These are phyloP conservation scores for Leccinum pachyderme DNA, from an alignment of 1,284 basidiomycete genomes.

Conservation along the genomic window DNA sequence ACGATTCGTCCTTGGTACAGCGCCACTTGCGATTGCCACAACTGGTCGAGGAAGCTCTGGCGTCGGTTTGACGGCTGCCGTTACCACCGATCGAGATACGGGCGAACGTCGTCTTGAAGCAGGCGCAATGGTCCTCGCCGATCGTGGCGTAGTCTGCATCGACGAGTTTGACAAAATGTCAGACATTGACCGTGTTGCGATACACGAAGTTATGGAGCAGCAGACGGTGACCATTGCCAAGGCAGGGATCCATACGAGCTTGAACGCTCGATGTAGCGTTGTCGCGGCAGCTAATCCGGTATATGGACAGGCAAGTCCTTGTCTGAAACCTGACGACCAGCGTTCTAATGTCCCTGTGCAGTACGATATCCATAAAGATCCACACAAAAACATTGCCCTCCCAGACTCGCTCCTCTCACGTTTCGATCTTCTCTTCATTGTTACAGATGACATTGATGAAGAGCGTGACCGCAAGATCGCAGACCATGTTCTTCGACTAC, in stretches of 20 bases:
- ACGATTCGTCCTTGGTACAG: conserved; percentile 94
- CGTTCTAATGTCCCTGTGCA: conserved; percentile 36
- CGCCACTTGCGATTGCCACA: conserved; percentile 96
- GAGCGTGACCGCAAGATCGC: conserved; percentile 91
- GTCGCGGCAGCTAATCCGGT: conserved; percentile 99
- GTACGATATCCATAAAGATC: conserved; percentile 99
- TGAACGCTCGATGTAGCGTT: conserved; percentile 97
- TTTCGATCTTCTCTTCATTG: conserved; percentile 98
- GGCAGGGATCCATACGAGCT: conserved; percentile 96
- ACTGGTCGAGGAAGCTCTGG: conserved; percentile 97
- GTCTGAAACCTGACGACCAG: neutral
- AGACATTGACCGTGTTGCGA: conserved; percentile 98
- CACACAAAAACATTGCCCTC: conserved; percentile 97
- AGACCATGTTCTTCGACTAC: conserved; percentile 97
- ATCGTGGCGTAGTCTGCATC: conserved; percentile 98
- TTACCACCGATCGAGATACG: conserved; percentile 97
- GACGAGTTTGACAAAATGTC: conserved; percentile 99
- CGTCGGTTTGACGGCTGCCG: conserved; percentile 98
- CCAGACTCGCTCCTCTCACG: conserved; percentile 98
- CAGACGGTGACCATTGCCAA: conserved; percentile 99
- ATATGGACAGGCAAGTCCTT: conserved; percentile 81
- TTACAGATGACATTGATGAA: conserved; percentile 98
- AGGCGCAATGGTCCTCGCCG: conserved; percentile 99
- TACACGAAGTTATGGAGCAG: conserved; percentile 99
- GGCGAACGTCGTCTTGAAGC: conserved; percentile 95